Evolutionary conservation across 371 early-diverging fungal species (phyloP), one percentile per base, ranked within the genome.

Genomic region (Apophysomyces elegans): DNA sequence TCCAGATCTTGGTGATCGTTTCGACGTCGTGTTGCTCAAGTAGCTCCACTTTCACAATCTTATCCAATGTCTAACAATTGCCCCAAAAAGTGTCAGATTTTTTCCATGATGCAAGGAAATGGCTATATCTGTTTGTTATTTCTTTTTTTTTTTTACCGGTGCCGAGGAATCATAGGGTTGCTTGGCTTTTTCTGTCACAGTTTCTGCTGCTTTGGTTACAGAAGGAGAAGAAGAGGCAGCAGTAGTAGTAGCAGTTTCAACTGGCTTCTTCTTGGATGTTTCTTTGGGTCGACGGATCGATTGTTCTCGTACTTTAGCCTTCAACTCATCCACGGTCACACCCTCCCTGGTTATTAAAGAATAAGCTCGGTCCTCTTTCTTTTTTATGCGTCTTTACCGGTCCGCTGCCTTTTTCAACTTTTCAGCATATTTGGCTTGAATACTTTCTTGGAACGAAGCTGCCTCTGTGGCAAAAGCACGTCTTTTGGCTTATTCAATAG

Each of bases 1-100:
- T 93, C 97, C 96, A 97, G 67, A 97, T 89, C 61, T 91, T 78
- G 12, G 76, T 72, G 45, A 95, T 90, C 4, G 81, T 83, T 45
- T 93, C 90, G 0, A 86, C 67, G n/a, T 81, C 69, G 68, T 91
- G 86, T 37, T 85, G 80, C 37, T 77, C 74, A 5, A 96, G 66
- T 57, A 84, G 62, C 0, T 95, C 94, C 41, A 95, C 21, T 66
- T 91, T 88, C 61, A 96, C 82, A 61, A 96, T 86, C 71, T 93
- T 88, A 67, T 91, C 88, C 68, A 97, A 75, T 0, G 90, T 78
- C 88, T 90, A 63, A 4, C 5, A n/a, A 5, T 44, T n/a, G 18
- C 5, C 14, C 26, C 0, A 14, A 21, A 18, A 16, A 21, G 26
- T 11, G 8, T 6, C 36, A 61, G 59, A 2, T 26, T 26, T 26